Conservation (phyloP, 2,329 filamentous ascomycete species). For the Pseudocercospora fuligena region DNA sequence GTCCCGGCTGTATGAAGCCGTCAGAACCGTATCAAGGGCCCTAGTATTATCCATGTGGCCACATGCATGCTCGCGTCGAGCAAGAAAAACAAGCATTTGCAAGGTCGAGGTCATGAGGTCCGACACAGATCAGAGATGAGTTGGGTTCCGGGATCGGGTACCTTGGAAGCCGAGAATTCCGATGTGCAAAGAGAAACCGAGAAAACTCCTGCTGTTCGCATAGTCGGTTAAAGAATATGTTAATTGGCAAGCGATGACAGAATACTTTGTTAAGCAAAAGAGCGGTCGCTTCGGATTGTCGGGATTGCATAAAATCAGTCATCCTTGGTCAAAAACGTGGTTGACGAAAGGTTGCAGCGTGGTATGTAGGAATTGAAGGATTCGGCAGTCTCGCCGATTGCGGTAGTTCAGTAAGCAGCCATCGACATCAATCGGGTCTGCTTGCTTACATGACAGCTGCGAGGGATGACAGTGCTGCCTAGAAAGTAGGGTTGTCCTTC, state of each 20-base stretch:
- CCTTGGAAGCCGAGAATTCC: neutral
- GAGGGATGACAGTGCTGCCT: neutral
- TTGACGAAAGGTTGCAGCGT: neutral
- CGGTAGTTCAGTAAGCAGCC: conserved; percentile 8
- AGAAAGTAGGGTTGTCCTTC: neutral
- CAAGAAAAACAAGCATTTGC: neutral
- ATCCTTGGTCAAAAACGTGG: neutral
- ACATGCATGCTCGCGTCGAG: neutral
- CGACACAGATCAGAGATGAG: neutral
- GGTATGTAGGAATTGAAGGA: conserved; percentile 3
- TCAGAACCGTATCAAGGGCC: neutral
- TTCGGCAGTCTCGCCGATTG: conserved; percentile 6
- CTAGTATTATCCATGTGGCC: conserved; percentile 2
- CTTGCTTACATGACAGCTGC: conserved; percentile 8
- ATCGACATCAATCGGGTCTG: conserved; percentile 3
- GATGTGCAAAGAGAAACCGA: neutral
- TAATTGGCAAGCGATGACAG: neutral
- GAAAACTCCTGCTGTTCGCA: neutral
- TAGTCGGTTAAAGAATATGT: neutral
- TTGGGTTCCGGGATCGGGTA: neutral
- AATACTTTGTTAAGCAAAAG: neutral
- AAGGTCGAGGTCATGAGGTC: conserved; percentile 1
- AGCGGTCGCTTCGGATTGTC: neutral
- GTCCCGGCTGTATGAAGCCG: neutral
- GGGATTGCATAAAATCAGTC: neutral